Conservation (phyloP, 1,284 basidiomycete species). For the Ustanciosporium gigantosporum region DNA sequence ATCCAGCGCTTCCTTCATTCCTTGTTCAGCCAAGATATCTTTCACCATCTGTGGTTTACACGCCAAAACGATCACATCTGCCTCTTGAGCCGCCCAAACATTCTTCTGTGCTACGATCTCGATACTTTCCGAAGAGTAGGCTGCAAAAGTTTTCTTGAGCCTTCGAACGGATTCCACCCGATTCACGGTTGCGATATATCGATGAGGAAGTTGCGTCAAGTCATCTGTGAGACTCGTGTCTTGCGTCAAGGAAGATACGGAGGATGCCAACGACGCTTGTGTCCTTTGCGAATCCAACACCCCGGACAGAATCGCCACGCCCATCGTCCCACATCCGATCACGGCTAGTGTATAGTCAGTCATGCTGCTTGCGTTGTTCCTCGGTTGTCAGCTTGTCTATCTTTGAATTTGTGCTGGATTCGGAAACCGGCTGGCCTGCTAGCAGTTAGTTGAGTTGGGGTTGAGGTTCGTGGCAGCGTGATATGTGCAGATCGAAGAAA, state of each 20-base stretch:
- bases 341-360: constrained; percentile 51
- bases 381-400: no score
- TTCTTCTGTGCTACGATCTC: constrained; percentile 73
- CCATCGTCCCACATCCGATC: constrained; percentile 89
- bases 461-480: background rate
- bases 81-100: constrained; percentile 71
- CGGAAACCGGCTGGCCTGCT: no score
- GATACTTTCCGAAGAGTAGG: constrained; percentile 65
- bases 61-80: constrained; percentile 76
- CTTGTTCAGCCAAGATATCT: constrained; percentile 73
- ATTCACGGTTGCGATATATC: constrained; percentile 86
- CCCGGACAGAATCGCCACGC: constrained; percentile 89
- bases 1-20: constrained; percentile 82
- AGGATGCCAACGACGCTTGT: constrained; percentile 14
- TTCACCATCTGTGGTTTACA: constrained; percentile 85
- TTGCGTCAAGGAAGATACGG: constrained; percentile 14
- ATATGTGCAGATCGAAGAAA: no score
- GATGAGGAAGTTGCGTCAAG: constrained; percentile 68
- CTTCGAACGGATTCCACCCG: constrained; percentile 76
- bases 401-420: no score
- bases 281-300: constrained; percentile 66
- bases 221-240: constrained; percentile 34
- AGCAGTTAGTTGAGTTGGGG: background rate
- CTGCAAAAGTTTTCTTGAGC: constrained; percentile 70
- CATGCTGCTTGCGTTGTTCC: constrained; percentile 13